Base-by-base conservation (phyloP, 2,329 filamentous ascomycete species). In the Pyrenochaeta sp. region DNA sequence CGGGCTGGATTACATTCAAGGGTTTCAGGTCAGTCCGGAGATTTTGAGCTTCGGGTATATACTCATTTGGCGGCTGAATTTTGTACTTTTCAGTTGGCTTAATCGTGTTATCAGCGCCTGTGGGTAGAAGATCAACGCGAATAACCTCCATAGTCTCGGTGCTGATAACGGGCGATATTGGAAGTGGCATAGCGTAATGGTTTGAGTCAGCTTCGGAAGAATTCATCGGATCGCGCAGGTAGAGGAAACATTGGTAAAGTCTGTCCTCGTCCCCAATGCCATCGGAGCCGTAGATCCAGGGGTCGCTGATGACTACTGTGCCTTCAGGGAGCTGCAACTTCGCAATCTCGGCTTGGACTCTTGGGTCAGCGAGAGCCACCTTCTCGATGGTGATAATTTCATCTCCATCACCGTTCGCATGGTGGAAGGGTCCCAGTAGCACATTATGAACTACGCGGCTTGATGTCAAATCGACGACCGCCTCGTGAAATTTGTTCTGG, bases 81-180 rank as follows among this genome's bases (percentile, higher is more conserved):
- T 84, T 82, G 76, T 85, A 87, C 4, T 85, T 83, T 44, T 80
- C 76, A 0, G 84, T 78, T 2, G 82, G 79, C 54, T 82, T 83
- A 54, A 82, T 78, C 5, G 81, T 84, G 49, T 84, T 81, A 68
- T 90, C 88, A 4, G 78, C 81, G 2, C 89, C 89, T 2, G 87
- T 90, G 1, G 89, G 88, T 3, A 91, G 73, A 51, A 85, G 79
- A 66, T 92, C 89, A 58, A 92, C 88, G 10, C 89, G 84, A 40
- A 89, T 81, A 32, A 92, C 81, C 65, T 87, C 85, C 76, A 85
- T 83, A 1, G 81, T 85, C 35, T 82, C 81, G 0, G 82, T 83
- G 66, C 87, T 86, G 36, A 92, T 78, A 17, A 90, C 87, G 0
- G 88, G 87, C 1, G 86, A 88, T 56, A 89, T 85, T n/a, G 83